Percentiles rank a stretch among this genome's conserved stretches.
Evolutionary conservation across 306 rosid genomes (phyloP).

Genomic region (Hippophae tibetana): DNA sequence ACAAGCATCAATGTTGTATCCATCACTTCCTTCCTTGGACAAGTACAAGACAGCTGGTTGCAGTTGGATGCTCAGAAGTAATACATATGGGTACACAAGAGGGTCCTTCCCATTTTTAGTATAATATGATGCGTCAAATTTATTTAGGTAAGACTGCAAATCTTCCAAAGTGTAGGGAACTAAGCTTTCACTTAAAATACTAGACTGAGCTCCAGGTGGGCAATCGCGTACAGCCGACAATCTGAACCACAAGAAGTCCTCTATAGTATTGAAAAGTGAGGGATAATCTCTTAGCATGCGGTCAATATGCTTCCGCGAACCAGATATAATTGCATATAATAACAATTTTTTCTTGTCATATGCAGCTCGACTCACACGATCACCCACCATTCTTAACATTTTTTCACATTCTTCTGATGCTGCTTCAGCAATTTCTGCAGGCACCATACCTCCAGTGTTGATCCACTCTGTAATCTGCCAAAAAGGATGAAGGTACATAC

Average conservation of each 20-base stretch:
- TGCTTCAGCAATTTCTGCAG: constrained; percentile 54
- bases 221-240: constrained; percentile 84
- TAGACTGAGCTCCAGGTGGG: constrained; percentile 58
- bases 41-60: constrained; percentile 70
- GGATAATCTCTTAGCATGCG: constrained; percentile 83
- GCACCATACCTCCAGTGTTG: constrained; percentile 74
- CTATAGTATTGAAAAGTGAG: constrained; percentile 73
- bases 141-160: constrained; percentile 79
- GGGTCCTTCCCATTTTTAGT: constrained; percentile 97
- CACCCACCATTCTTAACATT: constrained; percentile 72
- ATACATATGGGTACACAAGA: constrained; percentile 81
- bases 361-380: constrained; percentile 80
- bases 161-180: constrained; percentile 91
- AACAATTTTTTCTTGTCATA: constrained; percentile 92
- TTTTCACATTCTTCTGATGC: constrained; percentile 94
- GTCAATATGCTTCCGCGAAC: constrained; percentile 86
- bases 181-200: constrained; percentile 67
- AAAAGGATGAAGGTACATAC: constrained; percentile 5
- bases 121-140: constrained; percentile 89
- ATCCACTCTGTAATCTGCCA: constrained; percentile 93
- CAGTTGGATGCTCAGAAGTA: constrained; percentile 88
- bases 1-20: constrained; percentile 77
- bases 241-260: constrained; percentile 97
- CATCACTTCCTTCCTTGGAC: constrained; percentile 88
- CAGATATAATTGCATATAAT: constrained; percentile 82